Conservation (phyloP, 2,329 filamentous ascomycete genomes). For the Paecilomyces sp. region DNA sequence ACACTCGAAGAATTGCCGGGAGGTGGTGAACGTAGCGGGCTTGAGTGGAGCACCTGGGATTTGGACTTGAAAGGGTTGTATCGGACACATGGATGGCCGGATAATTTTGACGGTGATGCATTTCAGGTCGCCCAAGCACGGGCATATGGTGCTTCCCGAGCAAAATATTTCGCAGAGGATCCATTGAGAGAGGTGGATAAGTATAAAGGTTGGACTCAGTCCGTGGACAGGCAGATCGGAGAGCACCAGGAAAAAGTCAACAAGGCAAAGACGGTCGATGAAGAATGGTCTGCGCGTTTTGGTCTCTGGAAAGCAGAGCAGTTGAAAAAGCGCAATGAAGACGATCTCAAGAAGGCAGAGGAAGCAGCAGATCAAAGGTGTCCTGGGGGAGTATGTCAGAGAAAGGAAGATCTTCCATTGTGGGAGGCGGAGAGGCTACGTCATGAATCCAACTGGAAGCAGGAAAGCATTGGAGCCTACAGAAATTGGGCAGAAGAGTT, state of each 20-base stretch:
- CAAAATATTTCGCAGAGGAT: background rate
- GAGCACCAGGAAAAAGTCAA: background rate
- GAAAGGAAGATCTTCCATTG: background rate
- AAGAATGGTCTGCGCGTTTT: background rate
- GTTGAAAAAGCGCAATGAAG: background rate
- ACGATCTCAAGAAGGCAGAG: background rate
- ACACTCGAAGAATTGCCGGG: constrained; percentile 9
- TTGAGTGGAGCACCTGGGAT: background rate
- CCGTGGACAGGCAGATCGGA: background rate
- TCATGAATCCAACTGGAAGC: background rate
- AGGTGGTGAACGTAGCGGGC: background rate
- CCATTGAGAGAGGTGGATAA: background rate
- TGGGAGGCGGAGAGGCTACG: background rate
- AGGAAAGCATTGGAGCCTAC: background rate
- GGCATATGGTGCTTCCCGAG: background rate
- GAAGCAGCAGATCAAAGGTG: background rate
- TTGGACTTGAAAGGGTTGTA: constrained; percentile 3
- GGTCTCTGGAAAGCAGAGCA: background rate
- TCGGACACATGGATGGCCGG: constrained; percentile 10
- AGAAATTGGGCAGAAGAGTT: background rate
- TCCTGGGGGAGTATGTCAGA: background rate
- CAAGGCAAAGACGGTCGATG: background rate
- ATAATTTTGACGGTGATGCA: constrained; percentile 9
- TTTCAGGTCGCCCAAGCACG: constrained; percentile 9
- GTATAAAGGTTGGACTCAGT: background rate